These are phyloP conservation scores for Biscutella laevigata DNA, from an alignment of 441 rosid genomes.

Conservation along the genomic window DNA sequence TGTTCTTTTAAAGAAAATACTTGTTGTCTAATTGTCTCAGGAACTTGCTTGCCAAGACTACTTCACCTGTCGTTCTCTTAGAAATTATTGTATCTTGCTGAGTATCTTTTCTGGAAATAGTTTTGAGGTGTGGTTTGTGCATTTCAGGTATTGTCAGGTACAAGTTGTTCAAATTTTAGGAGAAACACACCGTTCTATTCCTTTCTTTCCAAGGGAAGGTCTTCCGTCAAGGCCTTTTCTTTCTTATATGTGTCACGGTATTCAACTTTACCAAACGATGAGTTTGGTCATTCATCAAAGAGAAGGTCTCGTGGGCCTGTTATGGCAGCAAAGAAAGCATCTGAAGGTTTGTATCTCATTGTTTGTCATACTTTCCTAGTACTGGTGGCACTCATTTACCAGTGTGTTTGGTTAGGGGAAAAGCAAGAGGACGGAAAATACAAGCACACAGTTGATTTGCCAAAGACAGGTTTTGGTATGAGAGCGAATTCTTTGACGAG, in stretches of 20 bases:
- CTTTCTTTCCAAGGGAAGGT: slow-evolving; percentile 33
- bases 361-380: not conserved
- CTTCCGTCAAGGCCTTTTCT: slow-evolving; percentile 40
- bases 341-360: slow-evolving; percentile 42
- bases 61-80: not conserved
- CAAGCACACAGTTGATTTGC: slow-evolving; percentile 87
- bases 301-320: slow-evolving; percentile 85
- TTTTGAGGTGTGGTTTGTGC: slow-evolving; percentile 14
- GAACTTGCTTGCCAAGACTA: not conserved
- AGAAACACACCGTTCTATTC: slow-evolving; percentile 32
- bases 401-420: slow-evolving; percentile 37
- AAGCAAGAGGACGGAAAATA: slow-evolving; percentile 86
- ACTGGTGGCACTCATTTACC: slow-evolving; percentile 1
- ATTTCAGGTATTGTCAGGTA: slow-evolving; percentile 45
- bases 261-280: slow-evolving; percentile 36
- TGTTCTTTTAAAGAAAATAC: not conserved
- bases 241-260: slow-evolving; percentile 33
- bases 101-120: not conserved
- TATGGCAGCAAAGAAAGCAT: slow-evolving; percentile 83
- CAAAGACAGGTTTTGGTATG: slow-evolving; percentile 82
- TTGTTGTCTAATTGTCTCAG: not conserved
- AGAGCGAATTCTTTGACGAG: slow-evolving; percentile 79
- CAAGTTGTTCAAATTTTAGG: slow-evolving; percentile 39
- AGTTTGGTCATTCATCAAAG: slow-evolving; percentile 50
- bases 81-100: slow-evolving; percentile 15